Percentiles rank a stretch among this genome's conserved stretches.
Conservation (phyloP, 2,329 filamentous ascomycete species). For the Ophiostoma novo-ulmi region DNA sequence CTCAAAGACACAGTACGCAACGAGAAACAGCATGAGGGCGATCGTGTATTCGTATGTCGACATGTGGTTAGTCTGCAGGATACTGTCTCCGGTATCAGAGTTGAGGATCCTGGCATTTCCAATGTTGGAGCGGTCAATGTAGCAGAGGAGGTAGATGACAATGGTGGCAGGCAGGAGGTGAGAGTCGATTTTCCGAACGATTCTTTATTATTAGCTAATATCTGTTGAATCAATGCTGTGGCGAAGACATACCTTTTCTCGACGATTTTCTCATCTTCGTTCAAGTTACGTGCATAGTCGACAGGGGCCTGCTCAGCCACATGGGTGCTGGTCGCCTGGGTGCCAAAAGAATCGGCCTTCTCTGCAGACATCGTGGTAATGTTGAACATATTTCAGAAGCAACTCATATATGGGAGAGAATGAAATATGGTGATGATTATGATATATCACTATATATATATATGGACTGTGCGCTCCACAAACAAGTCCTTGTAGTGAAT, state of each 20-base stretch:
- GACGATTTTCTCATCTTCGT: neutral
- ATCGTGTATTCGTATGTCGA: conserved; percentile 56
- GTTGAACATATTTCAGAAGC: neutral
- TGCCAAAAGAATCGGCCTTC: neutral
- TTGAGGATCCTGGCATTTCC: conserved; percentile 59
- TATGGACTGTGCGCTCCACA: neutral
- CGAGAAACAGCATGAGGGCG: conserved; percentile 56
- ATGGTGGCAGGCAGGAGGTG: neutral
- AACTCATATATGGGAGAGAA: neutral
- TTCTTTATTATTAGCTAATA: neutral
- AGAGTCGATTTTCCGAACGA: neutral
- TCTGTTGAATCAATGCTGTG: too few species aligned
- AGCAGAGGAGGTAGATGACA: neutral
- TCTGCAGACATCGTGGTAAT: neutral
- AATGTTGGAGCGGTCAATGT: neutral
- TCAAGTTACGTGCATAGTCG: neutral
- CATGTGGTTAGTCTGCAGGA: conserved; percentile 58
- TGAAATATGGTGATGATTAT: neutral
- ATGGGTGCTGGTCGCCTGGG: neutral
- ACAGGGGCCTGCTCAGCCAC: neutral
- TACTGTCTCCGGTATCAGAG: conserved; percentile 53
- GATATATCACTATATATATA: neutral
- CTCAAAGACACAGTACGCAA: conserved; percentile 57
- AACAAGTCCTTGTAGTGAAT: neutral
- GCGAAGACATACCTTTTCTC: neutral